Evolutionary conservation across 2,329 filamentous ascomycete species (phyloP).

Genomic region (Epichloe aotearoae): DNA sequence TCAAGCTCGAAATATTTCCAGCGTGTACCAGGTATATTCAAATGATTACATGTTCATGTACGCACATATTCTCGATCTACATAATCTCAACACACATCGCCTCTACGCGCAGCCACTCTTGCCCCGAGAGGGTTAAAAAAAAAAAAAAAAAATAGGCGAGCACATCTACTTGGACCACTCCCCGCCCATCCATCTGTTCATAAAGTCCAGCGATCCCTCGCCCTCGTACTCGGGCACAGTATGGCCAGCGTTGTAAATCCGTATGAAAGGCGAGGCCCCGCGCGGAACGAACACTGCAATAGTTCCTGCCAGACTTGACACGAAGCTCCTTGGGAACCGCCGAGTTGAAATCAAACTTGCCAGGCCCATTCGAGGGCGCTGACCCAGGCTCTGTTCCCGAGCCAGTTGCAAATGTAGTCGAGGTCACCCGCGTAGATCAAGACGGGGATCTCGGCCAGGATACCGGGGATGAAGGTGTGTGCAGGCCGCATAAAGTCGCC

Average conservation of each 20-base stretch:
- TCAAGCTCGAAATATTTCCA: too few relatives aligned
- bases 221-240: constrained; percentile 97
- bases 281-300: constrained; percentile 70
- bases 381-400: constrained; percentile 92
- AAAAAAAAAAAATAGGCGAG: too few relatives aligned
- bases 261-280: constrained; percentile 94
- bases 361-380: constrained; percentile 88
- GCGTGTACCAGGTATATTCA: too few relatives aligned
- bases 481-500: constrained; percentile 98
- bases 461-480: constrained; percentile 72
- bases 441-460: constrained; percentile 85
- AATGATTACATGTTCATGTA: too few relatives aligned
- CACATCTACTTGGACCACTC: constrained; percentile 7
- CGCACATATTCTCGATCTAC: too few relatives aligned
- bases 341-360: constrained; percentile 65
- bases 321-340: constrained; percentile 57
- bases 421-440: constrained; percentile 85
- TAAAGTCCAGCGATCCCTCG: constrained; percentile 73
- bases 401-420: constrained; percentile 93
- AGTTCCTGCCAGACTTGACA: constrained; percentile 32
- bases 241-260: constrained; percentile 77
- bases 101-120: too few relatives aligned
- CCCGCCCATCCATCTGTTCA: constrained; percentile 69
- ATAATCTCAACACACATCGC: too few relatives aligned
- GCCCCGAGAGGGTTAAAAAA: too few relatives aligned